These are phyloP conservation scores for Stentor coeruleus DNA, from an alignment of 73 alveolate genomes.

Conservation along the genomic window DNA sequence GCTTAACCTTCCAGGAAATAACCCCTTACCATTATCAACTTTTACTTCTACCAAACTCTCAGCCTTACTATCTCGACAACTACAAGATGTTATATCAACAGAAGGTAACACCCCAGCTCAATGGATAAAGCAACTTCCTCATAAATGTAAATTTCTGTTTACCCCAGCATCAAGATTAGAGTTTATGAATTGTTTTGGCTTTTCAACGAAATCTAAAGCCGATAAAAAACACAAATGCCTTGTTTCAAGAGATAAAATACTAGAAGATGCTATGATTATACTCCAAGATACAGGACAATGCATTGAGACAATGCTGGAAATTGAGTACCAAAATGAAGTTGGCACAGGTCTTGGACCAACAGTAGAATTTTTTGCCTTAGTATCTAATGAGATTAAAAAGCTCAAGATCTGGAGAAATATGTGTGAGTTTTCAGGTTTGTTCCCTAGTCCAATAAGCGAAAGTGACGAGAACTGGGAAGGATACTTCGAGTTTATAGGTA, in stretches of 20 bases:
- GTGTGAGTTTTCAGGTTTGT: conserved; percentile 7
- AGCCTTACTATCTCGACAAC: background rate
- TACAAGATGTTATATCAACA: background rate
- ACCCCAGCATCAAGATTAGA: background rate
- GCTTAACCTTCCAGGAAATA: background rate
- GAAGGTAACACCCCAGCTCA: background rate
- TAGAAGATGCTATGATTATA: background rate
- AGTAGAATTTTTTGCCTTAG: background rate
- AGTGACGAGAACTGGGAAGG: conserved; percentile 44
- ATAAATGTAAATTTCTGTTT: background rate
- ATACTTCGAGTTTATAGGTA: conserved; percentile 64
- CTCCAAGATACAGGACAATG: background rate
- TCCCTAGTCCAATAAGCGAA: conserved; percentile 33
- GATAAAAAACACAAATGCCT: background rate
- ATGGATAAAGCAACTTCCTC: background rate
- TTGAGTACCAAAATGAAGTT: conserved; percentile 15
- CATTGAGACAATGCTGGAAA: background rate
- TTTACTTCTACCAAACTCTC: background rate
- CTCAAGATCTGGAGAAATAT: conserved; percentile 15
- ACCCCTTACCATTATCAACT: background rate
- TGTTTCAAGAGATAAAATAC: background rate
- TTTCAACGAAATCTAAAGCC: background rate
- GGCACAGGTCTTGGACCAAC: conserved; percentile 32
- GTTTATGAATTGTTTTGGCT: background rate
- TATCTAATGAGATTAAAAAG: background rate